phyloP scores from a whole-genome alignment of 1,284 basidiomycete species.

The Heterobasidion annosum region DNA sequence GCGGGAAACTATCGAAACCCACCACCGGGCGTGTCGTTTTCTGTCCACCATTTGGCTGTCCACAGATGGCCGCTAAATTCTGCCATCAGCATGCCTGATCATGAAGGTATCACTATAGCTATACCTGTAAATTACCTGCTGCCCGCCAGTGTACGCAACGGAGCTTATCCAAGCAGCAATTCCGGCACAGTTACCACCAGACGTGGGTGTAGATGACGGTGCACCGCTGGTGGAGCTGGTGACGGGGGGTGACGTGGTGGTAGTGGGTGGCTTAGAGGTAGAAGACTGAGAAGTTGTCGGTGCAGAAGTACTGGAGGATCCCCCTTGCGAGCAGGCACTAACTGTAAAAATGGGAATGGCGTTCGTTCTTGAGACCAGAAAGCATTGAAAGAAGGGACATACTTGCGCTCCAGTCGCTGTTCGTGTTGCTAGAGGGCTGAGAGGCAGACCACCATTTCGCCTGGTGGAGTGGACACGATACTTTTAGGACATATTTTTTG shows the following conservation, averaged over 20 bases:
- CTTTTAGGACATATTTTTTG: not conserved
- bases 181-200: constrained; percentile 32
- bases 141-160: constrained; percentile 38
- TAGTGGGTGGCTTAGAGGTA: not conserved
- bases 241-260: constrained; percentile 9
- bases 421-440: constrained; percentile 39
- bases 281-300: not conserved
- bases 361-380: constrained; percentile 2
- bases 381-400: constrained; percentile 3
- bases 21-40: constrained; percentile 46
- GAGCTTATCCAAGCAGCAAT: constrained; percentile 40
- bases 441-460: constrained; percentile 51
- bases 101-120: constrained; percentile 11
- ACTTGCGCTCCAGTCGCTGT: constrained; percentile 60
- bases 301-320: not conserved
- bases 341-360: not conserved
- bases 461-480: constrained; percentile 18
- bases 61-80: constrained; percentile 30
- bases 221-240: constrained; percentile 18
- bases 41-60: constrained; percentile 51
- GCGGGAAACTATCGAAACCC: constrained; percentile 4
- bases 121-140: constrained; percentile 39
- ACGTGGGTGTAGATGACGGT: constrained; percentile 15
- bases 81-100: no score
- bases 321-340: not conserved